phyloP scores from a whole-genome alignment of 345 rosid genomes.

The Erysimum cheiranthoides region DNA sequence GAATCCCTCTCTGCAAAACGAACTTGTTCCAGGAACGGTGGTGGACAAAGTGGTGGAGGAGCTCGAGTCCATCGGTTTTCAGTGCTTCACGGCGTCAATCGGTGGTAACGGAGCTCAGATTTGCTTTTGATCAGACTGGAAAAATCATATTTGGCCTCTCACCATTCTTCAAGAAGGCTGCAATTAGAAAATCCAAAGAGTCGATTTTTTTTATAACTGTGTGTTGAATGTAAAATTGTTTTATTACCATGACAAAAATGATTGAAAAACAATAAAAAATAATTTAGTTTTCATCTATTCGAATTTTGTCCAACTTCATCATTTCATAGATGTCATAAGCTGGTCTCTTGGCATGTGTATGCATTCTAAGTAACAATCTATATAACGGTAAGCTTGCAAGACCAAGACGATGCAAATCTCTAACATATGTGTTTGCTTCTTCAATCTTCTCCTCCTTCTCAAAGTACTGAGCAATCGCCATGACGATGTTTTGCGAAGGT shows the following conservation, averaged over 20 bases:
- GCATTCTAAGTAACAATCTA: slow-evolving; percentile 58
- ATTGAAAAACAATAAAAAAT: slow-evolving; percentile 7
- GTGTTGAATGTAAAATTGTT: slow-evolving; percentile 40
- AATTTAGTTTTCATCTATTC: slow-evolving; percentile 35
- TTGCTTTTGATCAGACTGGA: slow-evolving; percentile 45
- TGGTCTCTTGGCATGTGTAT: slow-evolving; percentile 48
- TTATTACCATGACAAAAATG: slow-evolving; percentile 28
- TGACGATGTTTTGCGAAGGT: slow-evolving; percentile 50
- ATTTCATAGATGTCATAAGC: slow-evolving; percentile 52
- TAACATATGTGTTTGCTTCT: slow-evolving; percentile 55
- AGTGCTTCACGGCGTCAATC: slow-evolving; percentile 74
- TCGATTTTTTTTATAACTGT: slow-evolving; percentile 10
- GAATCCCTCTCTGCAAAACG: slow-evolving; percentile 24
- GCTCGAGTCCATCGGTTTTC: slow-evolving; percentile 80
- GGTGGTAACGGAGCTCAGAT: slow-evolving; percentile 85
- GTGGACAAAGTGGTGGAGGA: slow-evolving; percentile 69
- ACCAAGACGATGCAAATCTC: slow-evolving; percentile 52
- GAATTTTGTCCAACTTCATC: slow-evolving; percentile 60
- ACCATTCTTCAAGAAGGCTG: slow-evolving; percentile 34
- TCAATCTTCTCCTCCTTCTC: slow-evolving; percentile 56
- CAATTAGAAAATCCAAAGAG: not conserved
- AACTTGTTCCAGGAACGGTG: slow-evolving; percentile 59
- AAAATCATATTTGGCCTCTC: slow-evolving; percentile 25
- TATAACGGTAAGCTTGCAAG: slow-evolving; percentile 57
- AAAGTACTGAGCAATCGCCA: slow-evolving; percentile 56